A percentile compares a stretch with the other conserved stretches of the same genome.
Evolutionary conservation across 495 filamentous ascomycete species (phyloP).

Genomic region (Niebla homalea): DNA sequence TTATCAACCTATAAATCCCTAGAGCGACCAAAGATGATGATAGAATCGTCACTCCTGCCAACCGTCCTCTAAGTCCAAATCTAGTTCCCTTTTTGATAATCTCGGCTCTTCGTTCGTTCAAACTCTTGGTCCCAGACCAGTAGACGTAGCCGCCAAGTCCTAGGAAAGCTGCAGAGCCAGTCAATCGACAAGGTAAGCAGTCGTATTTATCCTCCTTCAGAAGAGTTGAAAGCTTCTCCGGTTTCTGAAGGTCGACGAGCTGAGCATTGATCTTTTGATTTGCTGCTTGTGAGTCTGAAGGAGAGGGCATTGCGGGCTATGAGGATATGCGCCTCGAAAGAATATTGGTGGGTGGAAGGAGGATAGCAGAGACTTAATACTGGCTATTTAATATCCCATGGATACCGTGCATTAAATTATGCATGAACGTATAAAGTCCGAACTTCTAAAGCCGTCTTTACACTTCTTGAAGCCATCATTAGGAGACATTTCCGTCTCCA

Average conservation of each 20-base stretch:
- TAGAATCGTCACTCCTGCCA: slow-evolving; percentile 55
- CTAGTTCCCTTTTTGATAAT: slow-evolving; percentile 58
- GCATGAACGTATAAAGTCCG: too few species aligned
- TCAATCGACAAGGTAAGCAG: slow-evolving; percentile 53
- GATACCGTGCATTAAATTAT: too few species aligned
- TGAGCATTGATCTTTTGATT: slow-evolving; percentile 14
- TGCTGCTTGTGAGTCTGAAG: not conserved
- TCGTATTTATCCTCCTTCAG: slow-evolving; percentile 55
- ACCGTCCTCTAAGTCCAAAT: slow-evolving; percentile 64
- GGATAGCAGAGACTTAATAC: too few species aligned
- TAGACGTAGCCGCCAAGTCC: slow-evolving; percentile 87
- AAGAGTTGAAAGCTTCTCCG: slow-evolving; percentile 37
- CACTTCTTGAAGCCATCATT: too few species aligned
- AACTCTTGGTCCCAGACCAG: slow-evolving; percentile 61
- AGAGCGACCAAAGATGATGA: slow-evolving; percentile 56
- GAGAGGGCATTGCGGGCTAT: too few species aligned
- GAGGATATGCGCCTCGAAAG: too few species aligned
- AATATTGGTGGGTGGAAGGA: too few species aligned
- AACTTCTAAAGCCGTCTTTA: too few species aligned
- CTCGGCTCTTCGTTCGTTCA: slow-evolving; percentile 51
- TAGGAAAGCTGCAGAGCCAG: slow-evolving; percentile 69
- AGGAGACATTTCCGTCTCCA: not conserved
- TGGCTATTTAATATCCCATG: too few species aligned
- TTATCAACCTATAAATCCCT: slow-evolving; percentile 47
- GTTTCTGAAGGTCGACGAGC: slow-evolving; percentile 31